phyloP scores from a whole-genome alignment of 257 asterid genomes.

The Anisodus tanguticus region DNA sequence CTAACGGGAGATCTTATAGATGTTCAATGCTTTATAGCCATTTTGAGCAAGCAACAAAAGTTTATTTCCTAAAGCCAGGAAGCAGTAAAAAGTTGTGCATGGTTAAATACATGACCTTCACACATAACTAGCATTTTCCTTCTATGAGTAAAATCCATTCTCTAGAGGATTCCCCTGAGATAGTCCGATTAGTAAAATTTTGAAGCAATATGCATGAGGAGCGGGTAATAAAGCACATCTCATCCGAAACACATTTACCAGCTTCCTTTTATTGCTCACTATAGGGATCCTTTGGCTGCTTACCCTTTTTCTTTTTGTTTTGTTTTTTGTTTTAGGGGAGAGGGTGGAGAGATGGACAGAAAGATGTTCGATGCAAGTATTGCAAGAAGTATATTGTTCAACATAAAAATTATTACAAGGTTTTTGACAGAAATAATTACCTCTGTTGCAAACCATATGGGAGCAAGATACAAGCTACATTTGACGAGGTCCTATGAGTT shows the following conservation, averaged over 20 bases:
- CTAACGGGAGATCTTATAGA: neutral
- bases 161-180: too few relatives aligned
- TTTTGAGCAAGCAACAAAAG: neutral
- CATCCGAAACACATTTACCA: neutral
- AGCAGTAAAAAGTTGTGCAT: neutral
- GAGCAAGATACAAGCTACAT: conserved; percentile 70
- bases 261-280: too few relatives aligned
- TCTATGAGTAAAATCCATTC: neutral
- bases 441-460: conserved; percentile 79
- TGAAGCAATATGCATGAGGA: neutral
- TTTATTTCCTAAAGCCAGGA: neutral
- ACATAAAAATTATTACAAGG: neutral
- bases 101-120: neutral
- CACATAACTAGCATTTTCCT: too few relatives aligned
- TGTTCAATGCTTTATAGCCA: neutral
- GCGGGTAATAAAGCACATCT: neutral
- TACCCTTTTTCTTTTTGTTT: too few relatives aligned
- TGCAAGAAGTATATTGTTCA: conserved; percentile 1
- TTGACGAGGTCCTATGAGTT: conserved; percentile 48
- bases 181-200: too few relatives aligned
- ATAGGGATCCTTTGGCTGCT: too few relatives aligned
- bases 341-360: neutral
- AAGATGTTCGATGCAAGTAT: neutral
- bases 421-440: conserved; percentile 40
- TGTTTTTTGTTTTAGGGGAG: neutral